A percentile compares a stretch with the other conserved stretches of the same genome.
These are phyloP conservation scores for Geotrichum aggregatum DNA, from an alignment of 1,139 yeast genomes.

Conservation along the genomic window DNA sequence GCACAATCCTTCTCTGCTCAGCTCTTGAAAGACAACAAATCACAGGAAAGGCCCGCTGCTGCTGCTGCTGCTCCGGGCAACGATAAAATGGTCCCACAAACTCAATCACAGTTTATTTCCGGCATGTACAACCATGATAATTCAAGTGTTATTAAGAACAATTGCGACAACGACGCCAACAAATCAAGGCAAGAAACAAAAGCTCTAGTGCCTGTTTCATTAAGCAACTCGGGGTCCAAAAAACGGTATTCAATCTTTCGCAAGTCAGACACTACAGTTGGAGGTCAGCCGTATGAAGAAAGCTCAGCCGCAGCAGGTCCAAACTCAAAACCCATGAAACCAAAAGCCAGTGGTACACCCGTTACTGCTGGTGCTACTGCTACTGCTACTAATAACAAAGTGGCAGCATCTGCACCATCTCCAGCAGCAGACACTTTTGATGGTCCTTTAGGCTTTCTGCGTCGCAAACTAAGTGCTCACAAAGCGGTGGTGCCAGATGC, in stretches of 20 bases:
- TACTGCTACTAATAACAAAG: too few species aligned
- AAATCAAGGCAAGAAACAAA: too few species aligned
- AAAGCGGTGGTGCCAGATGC: background rate
- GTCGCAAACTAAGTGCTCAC: background rate
- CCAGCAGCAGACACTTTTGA: background rate
- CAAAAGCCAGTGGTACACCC: too few species aligned
- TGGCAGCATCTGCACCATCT: too few species aligned
- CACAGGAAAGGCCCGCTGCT: background rate
- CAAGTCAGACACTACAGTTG: slow-evolving; percentile 1
- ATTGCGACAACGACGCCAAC: background rate
- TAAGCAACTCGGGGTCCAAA: background rate
- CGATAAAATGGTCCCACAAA: background rate
- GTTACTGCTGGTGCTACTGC: too few species aligned
- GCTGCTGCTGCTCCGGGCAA: too few species aligned
- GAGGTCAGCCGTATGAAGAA: slow-evolving; percentile 12
- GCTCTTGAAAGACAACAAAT: background rate
- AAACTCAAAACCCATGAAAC: too few species aligned
- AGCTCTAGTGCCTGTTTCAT: too few species aligned
- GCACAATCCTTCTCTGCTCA: background rate
- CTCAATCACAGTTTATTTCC: too few species aligned
- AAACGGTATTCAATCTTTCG: slow-evolving; percentile 11
- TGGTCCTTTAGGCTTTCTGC: slow-evolving; percentile 1
- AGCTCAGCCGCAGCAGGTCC: background rate
- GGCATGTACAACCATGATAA: slow-evolving; percentile 10
- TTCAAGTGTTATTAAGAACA: background rate